Conservation (phyloP, 495 filamentous ascomycete genomes). For the Neurospora sp. region DNA sequence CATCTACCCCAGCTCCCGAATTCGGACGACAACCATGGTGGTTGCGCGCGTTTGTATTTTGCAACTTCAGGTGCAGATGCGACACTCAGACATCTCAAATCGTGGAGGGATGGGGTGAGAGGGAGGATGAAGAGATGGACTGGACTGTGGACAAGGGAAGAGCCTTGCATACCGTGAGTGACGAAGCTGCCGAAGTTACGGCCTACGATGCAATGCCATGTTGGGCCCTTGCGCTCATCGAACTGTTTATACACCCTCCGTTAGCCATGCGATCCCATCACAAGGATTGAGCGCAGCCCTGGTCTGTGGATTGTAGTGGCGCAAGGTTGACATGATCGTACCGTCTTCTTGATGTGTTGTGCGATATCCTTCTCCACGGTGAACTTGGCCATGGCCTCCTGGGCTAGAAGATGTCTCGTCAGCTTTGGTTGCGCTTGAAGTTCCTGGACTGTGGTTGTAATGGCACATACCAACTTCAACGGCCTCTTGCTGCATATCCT, state of each 20-base stretch:
- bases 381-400: constrained; percentile 86
- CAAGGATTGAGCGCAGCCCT: constrained; percentile 37
- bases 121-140: background rate
- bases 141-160: background rate
- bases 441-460: background rate
- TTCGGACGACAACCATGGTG: background rate
- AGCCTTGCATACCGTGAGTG: constrained; percentile 65
- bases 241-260: constrained; percentile 45
- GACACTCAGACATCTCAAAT: background rate
- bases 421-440: background rate
- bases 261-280: constrained; percentile 1
- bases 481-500: constrained; percentile 93
- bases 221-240: constrained; percentile 81
- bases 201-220: constrained; percentile 98
- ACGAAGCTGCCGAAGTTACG: constrained; percentile 99
- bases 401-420: constrained; percentile 44
- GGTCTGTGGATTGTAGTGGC: constrained; percentile 64
- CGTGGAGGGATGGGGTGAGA: background rate
- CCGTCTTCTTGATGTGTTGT: background rate
- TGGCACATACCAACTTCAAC: constrained; percentile 76
- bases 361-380: constrained; percentile 76
- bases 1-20: background rate
- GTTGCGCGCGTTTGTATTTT: background rate
- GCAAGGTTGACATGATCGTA: constrained; percentile 4
- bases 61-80: background rate